Evolutionary conservation across 1,284 basidiomycete genomes (phyloP), one percentile per base, ranked within the genome.

Genomic region (Fomes fomentarius): DNA sequence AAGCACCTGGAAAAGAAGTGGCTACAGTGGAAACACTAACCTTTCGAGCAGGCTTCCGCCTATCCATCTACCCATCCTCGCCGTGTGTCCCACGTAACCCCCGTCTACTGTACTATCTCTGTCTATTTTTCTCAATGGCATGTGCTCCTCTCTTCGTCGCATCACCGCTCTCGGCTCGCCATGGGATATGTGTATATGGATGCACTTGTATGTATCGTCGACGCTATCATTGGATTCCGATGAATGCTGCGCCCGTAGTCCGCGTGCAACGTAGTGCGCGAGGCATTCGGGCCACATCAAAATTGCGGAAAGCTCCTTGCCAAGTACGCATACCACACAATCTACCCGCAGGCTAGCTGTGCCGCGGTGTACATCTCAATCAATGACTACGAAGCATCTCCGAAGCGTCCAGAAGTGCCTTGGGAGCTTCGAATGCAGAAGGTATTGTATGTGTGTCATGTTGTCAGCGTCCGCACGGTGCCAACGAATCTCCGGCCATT

Each of bases 21-120:
- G 78, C 71, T 90, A 51, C 77, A 78, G 64, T 84, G 87, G 87
- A 80, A 75, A 64, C 73, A 76, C 63, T 71, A 66, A 60, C 26
- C 58, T 56, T 54, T 50, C 30, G 22, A 24, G 9, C 40, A 22
- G 33, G 7, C n/a, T 34, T 21, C 7, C 10, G n/a, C 4, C 28
- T 30, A 12, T 30, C 12, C 28, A 12, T 30, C 12, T 12, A 12
- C 12, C 28, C 6, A 7, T 30, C 28, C 6, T 30, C 28, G 6
- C 7, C 28, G 7, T 6, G 7, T 30, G 28, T 30, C 28, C 22
- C 21, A 19, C 30, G 19, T 15, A 19, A n/a, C 22, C 19, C 15
- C 26, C 25, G 3, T 12, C 10, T 50, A 15, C 12, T 30, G 21
- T 30, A 48, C 40, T 31, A 40, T 42, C 3, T 40, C 8, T 33